These are phyloP conservation scores for Zymoseptoria brevis DNA, from an alignment of 2,329 filamentous ascomycete genomes.

Conservation along the genomic window DNA sequence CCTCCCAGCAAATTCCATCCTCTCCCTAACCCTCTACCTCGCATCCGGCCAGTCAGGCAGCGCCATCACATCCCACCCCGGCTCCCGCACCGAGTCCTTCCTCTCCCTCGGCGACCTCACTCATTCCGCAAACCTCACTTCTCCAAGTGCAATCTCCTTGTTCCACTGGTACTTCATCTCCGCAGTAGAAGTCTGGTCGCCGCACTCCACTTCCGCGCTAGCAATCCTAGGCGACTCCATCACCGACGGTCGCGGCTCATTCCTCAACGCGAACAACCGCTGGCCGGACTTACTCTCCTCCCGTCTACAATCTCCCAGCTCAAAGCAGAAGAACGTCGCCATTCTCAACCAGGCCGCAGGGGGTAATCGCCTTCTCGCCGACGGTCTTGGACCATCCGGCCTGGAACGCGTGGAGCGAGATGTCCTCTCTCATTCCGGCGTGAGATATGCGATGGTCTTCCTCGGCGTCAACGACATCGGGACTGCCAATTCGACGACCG, in stretches of 20 bases:
- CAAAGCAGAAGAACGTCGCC: slow-evolving; percentile 42
- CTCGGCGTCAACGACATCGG: slow-evolving; percentile 66
- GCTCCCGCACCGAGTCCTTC: slow-evolving; percentile 56
- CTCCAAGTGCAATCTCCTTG: slow-evolving; percentile 27
- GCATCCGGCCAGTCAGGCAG: slow-evolving; percentile 48
- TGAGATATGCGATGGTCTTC: slow-evolving; percentile 57
- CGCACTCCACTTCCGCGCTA: slow-evolving; percentile 38
- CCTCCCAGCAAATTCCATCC: slow-evolving; percentile 40
- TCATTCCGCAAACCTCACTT: slow-evolving; percentile 39
- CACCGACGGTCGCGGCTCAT: slow-evolving; percentile 56
- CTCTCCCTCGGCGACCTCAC: slow-evolving; percentile 53
- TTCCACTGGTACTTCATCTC: slow-evolving; percentile 53
- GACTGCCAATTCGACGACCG: slow-evolving; percentile 36
- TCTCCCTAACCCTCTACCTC: slow-evolving; percentile 54
- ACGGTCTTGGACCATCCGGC: slow-evolving; percentile 55
- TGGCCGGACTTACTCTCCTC: slow-evolving; percentile 53
- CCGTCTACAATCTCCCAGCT: slow-evolving; percentile 40
- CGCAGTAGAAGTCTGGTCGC: slow-evolving; percentile 48
- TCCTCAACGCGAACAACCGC: slow-evolving; percentile 52
- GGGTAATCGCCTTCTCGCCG: slow-evolving; percentile 57
- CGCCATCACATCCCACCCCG: slow-evolving; percentile 56
- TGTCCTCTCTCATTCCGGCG: slow-evolving; percentile 50
- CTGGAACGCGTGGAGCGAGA: slow-evolving; percentile 57
- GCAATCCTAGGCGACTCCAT: slow-evolving; percentile 57
- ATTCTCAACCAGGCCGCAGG: slow-evolving; percentile 60